A percentile compares a stretch with the other conserved stretches of the same genome.
These are phyloP conservation scores for Diaporthe nobilis DNA, from an alignment of 2,329 filamentous ascomycete genomes.

Conservation along the genomic window DNA sequence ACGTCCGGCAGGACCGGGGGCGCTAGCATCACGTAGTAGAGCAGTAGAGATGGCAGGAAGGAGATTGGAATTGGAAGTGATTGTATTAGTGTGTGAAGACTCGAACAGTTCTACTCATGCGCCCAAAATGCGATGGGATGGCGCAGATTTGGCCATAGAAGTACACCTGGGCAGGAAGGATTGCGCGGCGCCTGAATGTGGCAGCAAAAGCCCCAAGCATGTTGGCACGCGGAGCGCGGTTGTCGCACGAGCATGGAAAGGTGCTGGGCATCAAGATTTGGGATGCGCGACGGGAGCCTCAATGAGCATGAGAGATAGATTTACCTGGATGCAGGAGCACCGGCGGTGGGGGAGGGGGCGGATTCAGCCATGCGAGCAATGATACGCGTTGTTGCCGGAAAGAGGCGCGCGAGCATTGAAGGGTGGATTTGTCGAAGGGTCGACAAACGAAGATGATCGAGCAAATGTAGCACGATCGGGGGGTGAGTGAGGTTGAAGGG, in stretches of 20 bases:
- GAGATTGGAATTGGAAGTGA: slow-evolving; percentile 8
- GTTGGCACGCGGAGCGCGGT: neutral
- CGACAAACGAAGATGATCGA: slow-evolving; percentile 12
- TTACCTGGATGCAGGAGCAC: slow-evolving; percentile 26
- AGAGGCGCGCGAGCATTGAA: slow-evolving; percentile 19
- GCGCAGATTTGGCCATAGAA: slow-evolving; percentile 24
- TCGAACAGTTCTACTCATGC: slow-evolving; percentile 27
- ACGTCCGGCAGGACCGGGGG: neutral
- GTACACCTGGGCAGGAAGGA: slow-evolving; percentile 20
- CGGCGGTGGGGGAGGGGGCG: slow-evolving; percentile 28
- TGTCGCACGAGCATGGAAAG: neutral
- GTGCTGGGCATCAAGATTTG: slow-evolving; percentile 8
- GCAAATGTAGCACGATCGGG: slow-evolving; percentile 21
- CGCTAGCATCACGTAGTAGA: slow-evolving; percentile 28
- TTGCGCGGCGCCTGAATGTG: neutral
- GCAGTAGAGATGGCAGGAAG: slow-evolving; percentile 22
- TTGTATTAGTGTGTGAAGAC: slow-evolving; percentile 26
- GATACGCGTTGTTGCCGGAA: slow-evolving; percentile 16
- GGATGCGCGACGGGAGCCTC: slow-evolving; percentile 11
- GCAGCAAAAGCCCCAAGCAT: neutral
- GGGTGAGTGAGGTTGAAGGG: slow-evolving; percentile 7
- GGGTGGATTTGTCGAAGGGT: neutral
- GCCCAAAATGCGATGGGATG: slow-evolving; percentile 22
- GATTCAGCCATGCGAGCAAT: slow-evolving; percentile 29
- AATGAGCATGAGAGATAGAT: slow-evolving; percentile 13